Evolutionary conservation across 768 basidiomycete genomes (phyloP).

Genomic region (Leccinum incarnatum): DNA sequence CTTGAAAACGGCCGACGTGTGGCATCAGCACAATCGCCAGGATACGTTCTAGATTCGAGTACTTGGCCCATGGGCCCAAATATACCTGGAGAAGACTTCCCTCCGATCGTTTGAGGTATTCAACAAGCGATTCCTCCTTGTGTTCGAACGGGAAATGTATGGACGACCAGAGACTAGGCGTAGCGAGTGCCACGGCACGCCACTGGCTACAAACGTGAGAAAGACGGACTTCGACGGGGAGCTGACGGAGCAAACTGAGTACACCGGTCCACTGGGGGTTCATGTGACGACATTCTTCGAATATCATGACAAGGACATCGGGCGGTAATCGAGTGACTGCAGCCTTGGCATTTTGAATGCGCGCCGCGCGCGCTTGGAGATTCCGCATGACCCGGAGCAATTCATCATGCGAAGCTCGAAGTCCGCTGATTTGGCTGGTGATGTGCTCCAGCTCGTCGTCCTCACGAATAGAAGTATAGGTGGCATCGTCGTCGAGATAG

Average conservation of each 20-base stretch:
- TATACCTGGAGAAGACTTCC: slow-evolving; percentile 32
- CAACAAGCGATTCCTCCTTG: slow-evolving; percentile 27
- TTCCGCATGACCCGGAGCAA: slow-evolving; percentile 23
- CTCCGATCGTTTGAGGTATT: slow-evolving; percentile 34
- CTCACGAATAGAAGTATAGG: neutral
- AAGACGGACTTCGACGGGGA: slow-evolving; percentile 33
- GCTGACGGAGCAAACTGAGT: slow-evolving; percentile 31
- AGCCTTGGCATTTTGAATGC: slow-evolving; percentile 29
- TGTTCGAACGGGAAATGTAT: slow-evolving; percentile 32
- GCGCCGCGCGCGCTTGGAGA: slow-evolving; percentile 30
- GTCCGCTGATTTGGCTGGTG: slow-evolving; percentile 22
- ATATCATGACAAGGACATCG: slow-evolving; percentile 32
- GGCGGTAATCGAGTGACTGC: slow-evolving; percentile 32
- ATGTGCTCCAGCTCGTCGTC: slow-evolving; percentile 29
- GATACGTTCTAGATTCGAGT: slow-evolving; percentile 26
- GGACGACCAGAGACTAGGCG: slow-evolving; percentile 35
- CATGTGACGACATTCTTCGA: slow-evolving; percentile 31
- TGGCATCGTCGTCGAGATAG: slow-evolving; percentile 22
- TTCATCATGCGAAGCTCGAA: slow-evolving; percentile 31
- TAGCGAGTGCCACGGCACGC: slow-evolving; percentile 34
- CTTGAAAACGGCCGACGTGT: slow-evolving; percentile 28
- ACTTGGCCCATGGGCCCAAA: slow-evolving; percentile 33
- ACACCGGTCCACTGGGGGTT: slow-evolving; percentile 34
- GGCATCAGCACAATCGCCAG: slow-evolving; percentile 28
- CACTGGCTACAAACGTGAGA: slow-evolving; percentile 35